Evolutionary conservation across 2,329 filamentous ascomycete genomes (phyloP).

Genomic region (Cladosporium sp.): DNA sequence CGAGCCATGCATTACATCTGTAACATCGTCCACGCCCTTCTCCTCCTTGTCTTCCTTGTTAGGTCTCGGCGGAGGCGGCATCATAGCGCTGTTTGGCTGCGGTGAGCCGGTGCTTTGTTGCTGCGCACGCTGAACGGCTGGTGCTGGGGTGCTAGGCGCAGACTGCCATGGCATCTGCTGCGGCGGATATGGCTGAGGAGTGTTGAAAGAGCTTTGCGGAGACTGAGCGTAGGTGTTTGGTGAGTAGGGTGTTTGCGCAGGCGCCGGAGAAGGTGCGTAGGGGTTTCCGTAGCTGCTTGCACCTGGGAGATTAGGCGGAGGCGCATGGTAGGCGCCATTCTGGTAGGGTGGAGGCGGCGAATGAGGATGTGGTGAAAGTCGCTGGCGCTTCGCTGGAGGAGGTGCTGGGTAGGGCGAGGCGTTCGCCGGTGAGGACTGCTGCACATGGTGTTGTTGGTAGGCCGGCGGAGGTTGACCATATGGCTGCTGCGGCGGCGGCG

Average conservation of each 20-base stretch:
- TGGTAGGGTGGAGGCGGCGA: slow-evolving; percentile 47
- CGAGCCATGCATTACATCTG: slow-evolving; percentile 76
- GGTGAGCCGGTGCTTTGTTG: slow-evolving; percentile 12
- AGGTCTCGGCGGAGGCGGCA: slow-evolving; percentile 61
- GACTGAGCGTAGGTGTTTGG: slow-evolving; percentile 22
- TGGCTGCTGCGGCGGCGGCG: slow-evolving; percentile 1
- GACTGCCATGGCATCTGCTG: slow-evolving; percentile 20
- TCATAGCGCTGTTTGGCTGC: slow-evolving; percentile 31
- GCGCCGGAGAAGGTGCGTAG: slow-evolving; percentile 33
- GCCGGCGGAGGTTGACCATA: slow-evolving; percentile 4
- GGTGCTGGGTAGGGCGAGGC: slow-evolving; percentile 43
- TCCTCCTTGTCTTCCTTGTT: slow-evolving; percentile 52
- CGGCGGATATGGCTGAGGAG: slow-evolving; percentile 27
- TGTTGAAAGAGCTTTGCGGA: slow-evolving; percentile 29
- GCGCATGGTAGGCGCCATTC: slow-evolving; percentile 45
- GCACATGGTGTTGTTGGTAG: slow-evolving; percentile 40
- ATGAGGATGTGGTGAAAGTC: slow-evolving; percentile 63
- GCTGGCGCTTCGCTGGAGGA: slow-evolving; percentile 69
- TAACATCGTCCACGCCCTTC: slow-evolving; percentile 65
- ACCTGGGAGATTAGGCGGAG: slow-evolving; percentile 38
- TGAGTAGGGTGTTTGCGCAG: slow-evolving; percentile 21
- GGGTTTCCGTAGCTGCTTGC: slow-evolving; percentile 31
- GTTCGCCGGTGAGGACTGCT: slow-evolving; percentile 30
- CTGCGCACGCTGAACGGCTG: slow-evolving; percentile 14
- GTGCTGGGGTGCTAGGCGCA: slow-evolving; percentile 18